A percentile compares a stretch with the other conserved stretches of the same genome.
Conservation (phyloP, 2,329 filamentous ascomycete species). For the Fusarium gaditjirri region DNA sequence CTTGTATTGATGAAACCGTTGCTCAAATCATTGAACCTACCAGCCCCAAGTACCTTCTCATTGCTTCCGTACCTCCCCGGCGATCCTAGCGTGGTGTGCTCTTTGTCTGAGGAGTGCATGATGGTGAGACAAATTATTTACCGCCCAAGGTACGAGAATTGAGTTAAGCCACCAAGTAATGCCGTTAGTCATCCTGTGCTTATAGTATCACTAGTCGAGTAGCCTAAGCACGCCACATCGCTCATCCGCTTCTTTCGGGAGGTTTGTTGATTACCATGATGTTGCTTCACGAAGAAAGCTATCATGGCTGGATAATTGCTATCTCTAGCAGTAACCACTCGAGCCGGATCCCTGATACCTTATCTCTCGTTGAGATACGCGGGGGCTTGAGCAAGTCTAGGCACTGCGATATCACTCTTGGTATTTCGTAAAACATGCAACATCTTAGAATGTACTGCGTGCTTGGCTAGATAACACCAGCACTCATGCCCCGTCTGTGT, state of each 20-base stretch:
- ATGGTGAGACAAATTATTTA: slow-evolving; percentile 14
- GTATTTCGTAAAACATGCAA: slow-evolving; percentile 17
- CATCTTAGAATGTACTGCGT: slow-evolving; percentile 4
- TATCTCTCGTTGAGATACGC: slow-evolving; percentile 21
- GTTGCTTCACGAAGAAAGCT: background rate
- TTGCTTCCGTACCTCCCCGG: background rate
- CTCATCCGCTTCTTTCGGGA: background rate
- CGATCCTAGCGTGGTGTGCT: slow-evolving; percentile 9
- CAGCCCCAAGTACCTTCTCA: background rate
- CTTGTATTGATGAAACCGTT: background rate
- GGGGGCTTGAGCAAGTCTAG: slow-evolving; percentile 3
- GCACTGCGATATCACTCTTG: slow-evolving; percentile 29
- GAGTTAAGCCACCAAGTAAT: slow-evolving; percentile 1
- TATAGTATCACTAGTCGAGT: background rate
- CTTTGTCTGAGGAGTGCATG: background rate
- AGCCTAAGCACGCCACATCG: slow-evolving; percentile 4
- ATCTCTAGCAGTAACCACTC: background rate
- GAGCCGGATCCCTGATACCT: background rate
- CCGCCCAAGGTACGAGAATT: background rate
- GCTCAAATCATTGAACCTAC: background rate
- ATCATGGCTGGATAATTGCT: background rate
- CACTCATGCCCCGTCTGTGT: slow-evolving; percentile 21
- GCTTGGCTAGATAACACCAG: slow-evolving; percentile 36
- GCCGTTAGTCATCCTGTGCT: slow-evolving; percentile 19
- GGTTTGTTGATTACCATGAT: background rate